Conservation (phyloP, 2,329 filamentous ascomycete species). For the Emergomyces orientalis region DNA sequence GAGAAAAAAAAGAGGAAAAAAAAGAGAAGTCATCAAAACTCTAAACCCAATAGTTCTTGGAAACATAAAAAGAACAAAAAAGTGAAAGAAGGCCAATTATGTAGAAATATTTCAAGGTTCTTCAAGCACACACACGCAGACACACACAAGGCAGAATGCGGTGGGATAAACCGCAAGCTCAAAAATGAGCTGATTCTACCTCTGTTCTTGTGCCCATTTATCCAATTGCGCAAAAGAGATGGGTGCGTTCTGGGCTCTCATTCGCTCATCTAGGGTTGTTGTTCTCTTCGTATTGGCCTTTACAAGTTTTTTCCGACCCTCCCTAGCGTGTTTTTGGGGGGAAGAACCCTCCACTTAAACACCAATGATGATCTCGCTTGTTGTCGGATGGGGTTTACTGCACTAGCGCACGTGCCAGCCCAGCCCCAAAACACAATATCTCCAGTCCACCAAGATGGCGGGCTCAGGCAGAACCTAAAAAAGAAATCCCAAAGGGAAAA, state of each 20-base stretch:
- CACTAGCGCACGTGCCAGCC: constrained; percentile 2
- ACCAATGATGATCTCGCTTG: background rate
- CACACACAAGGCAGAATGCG: no score
- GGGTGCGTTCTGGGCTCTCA: background rate
- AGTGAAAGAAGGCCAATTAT: background rate
- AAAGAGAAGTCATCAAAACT: background rate
- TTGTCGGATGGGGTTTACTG: background rate
- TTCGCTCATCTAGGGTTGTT: background rate
- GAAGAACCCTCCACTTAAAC: background rate
- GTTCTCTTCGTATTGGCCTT: background rate
- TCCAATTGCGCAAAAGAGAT: background rate
- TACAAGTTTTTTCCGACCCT: background rate
- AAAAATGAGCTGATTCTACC: no score
- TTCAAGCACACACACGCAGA: no score
- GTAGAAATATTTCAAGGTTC: no score
- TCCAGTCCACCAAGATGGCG: background rate
- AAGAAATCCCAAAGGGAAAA: background rate
- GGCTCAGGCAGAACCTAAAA: background rate
- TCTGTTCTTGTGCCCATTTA: background rate
- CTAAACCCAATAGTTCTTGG: background rate
- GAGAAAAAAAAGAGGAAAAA: constrained; percentile 16
- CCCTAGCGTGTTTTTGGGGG: background rate
- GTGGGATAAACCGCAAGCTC: no score
- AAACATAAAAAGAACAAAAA: background rate
- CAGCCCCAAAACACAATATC: background rate